Conservation (phyloP, 768 basidiomycete genomes). For the Ramaria rubella region DNA sequence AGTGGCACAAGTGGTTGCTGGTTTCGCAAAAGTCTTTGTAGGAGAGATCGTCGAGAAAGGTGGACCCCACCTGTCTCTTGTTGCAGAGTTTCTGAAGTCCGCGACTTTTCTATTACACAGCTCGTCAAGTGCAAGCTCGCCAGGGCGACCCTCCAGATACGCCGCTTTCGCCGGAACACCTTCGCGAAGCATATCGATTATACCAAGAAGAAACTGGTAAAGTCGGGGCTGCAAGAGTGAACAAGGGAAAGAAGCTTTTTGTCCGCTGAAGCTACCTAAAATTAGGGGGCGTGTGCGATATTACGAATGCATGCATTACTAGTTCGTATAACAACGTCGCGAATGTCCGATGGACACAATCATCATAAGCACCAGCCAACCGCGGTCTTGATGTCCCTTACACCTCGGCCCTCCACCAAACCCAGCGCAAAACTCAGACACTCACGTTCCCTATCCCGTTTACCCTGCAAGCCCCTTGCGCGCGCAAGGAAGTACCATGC, state of each 20-base stretch:
- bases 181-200: constrained; percentile 81
- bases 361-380: constrained; percentile 58
- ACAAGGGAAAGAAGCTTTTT: constrained; percentile 68
- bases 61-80: constrained; percentile 23
- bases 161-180: constrained; percentile 79
- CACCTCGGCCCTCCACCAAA: constrained; percentile 52
- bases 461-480: constrained; percentile 67
- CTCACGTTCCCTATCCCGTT: constrained; percentile 66
- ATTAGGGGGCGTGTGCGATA: neutral
- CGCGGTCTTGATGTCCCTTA: constrained; percentile 57
- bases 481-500: constrained; percentile 92
- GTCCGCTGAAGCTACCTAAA: constrained; percentile 37
- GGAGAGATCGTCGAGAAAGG: constrained; percentile 90
- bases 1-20: constrained; percentile 84
- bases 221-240: constrained; percentile 69
- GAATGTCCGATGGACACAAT: neutral
- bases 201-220: constrained; percentile 79
- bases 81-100: neutral
- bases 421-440: constrained; percentile 64
- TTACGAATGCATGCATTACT: neutral
- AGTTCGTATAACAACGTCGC: neutral
- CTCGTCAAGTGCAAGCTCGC: constrained; percentile 67
- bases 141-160: constrained; percentile 12
- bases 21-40: constrained; percentile 87
- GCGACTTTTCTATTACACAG: constrained; percentile 30